phyloP scores from a whole-genome alignment of 208 protist genomes.

The Trypanosoma grayi region DNA sequence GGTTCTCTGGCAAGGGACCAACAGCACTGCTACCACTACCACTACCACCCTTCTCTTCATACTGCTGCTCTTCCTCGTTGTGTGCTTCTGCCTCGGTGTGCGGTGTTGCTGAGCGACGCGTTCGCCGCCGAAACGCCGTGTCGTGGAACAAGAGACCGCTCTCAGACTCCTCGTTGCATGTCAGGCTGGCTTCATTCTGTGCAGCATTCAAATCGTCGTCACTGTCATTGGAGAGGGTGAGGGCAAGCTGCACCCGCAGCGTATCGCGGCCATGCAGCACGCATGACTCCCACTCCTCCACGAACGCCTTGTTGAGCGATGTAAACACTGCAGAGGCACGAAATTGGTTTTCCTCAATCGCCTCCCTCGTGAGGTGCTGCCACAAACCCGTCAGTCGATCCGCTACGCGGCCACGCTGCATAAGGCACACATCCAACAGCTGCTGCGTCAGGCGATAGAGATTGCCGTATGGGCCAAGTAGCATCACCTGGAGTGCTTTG shows the following conservation, averaged over 20 bases:
- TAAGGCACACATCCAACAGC: constrained; percentile 63
- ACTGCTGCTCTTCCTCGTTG: neutral
- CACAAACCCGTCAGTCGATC: constrained; percentile 50
- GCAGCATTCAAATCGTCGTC: neutral
- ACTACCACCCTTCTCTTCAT: neutral
- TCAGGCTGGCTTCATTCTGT: neutral
- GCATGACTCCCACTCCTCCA: constrained; percentile 50
- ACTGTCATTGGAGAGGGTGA: constrained; percentile 1
- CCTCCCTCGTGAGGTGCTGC: constrained; percentile 22
- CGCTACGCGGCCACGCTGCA: constrained; percentile 55
- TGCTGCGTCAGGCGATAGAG: constrained; percentile 54
- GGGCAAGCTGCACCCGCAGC: constrained; percentile 15
- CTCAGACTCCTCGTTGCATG: neutral
- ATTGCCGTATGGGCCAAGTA: constrained; percentile 68
- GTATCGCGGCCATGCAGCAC: constrained; percentile 38
- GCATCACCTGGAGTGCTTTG: constrained; percentile 78
- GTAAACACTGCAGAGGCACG: constrained; percentile 18
- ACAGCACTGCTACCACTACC: neutral
- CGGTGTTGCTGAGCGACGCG: neutral
- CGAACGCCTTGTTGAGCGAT: constrained; percentile 44
- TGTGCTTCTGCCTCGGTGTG: neutral
- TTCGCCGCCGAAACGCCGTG: constrained; percentile 15
- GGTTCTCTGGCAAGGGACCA: constrained; percentile 22
- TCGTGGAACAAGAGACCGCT: neutral
- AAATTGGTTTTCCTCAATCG: constrained; percentile 28